Evolutionary conservation across 257 asterid species (phyloP).

Genomic region (Solanum sejunctum): DNA sequence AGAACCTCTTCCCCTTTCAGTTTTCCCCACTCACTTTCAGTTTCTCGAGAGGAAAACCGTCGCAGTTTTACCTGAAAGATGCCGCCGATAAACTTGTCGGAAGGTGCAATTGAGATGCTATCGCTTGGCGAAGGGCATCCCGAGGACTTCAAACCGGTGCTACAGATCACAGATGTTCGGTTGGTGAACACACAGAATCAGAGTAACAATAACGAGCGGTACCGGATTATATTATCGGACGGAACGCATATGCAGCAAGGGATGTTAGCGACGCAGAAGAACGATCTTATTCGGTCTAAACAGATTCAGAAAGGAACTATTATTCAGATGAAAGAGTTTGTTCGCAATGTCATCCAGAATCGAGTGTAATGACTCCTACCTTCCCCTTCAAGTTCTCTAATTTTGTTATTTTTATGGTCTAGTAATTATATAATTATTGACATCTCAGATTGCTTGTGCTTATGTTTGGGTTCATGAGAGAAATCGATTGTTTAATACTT

Average conservation of each 20-base stretch:
- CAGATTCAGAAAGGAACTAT: slow-evolving; percentile 57
- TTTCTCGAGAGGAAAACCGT: neutral
- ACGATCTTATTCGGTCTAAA: slow-evolving; percentile 41
- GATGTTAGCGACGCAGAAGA: slow-evolving; percentile 78
- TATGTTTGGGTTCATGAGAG: neutral
- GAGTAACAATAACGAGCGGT: slow-evolving; percentile 32
- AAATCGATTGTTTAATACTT: neutral
- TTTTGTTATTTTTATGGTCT: neutral
- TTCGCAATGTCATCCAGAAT: slow-evolving; percentile 44
- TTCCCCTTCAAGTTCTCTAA: neutral
- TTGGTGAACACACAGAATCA: slow-evolving; percentile 35
- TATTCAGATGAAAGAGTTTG: slow-evolving; percentile 50
- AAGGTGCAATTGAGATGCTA: slow-evolving; percentile 47
- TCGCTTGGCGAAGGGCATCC: slow-evolving; percentile 19
- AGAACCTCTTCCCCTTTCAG: slow-evolving; percentile 1
- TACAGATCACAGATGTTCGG: slow-evolving; percentile 54
- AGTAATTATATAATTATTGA: neutral
- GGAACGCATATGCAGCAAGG: slow-evolving; percentile 56
- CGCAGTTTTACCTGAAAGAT: slow-evolving; percentile 2
- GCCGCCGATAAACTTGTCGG: slow-evolving; percentile 40
- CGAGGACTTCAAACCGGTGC: slow-evolving; percentile 39
- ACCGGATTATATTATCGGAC: slow-evolving; percentile 61
- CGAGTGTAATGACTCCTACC: slow-evolving; percentile 35
- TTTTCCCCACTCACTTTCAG: neutral
- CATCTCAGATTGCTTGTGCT: neutral